Evolutionary conservation across 352 stramenopile species (phyloP), one percentile per base, ranked within the genome.

Genomic region (Aphanomyces stellatus): DNA sequence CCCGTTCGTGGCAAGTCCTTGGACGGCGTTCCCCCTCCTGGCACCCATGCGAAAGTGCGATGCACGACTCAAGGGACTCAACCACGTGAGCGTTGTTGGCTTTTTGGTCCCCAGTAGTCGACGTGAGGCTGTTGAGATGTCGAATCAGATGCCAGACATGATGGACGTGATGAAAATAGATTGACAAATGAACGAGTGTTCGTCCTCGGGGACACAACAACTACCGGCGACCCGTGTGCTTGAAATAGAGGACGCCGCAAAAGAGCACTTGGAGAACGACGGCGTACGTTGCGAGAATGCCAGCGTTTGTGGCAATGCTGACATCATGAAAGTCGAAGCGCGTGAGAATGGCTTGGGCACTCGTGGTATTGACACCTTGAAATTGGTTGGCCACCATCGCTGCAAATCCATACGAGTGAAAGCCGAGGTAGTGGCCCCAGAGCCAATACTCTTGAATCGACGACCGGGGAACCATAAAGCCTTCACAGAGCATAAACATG

Each of bases 401-500:
- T 49, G 75, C 37, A 62, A 88, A 85, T 25, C 67, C 71, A 57
- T 85, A 88, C 34, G 76, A 73, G 70, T 85, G 79, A 69, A 88
- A 85, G 3, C 72, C 72, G 41, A 86, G 30, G 70, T 85, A 82
- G 65, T 87, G 77, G n/a, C 55, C 69, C 80, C 80, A 88, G 22
- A 72, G 76, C 65, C 79, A 76, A 46, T 74, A 77, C 30, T 64
- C 51, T 19, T 73, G 75, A 34, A 88, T 82, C 15, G 73, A 63
- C n/a, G 65, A 43, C 7, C 48, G 62, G n/a, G 72, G 66, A 13
- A 81, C 64, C 64, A 87, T 77, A 64, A 86, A 82, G 33, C 78
- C 77, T 57, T 79, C 73, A 51, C 69, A 74, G 8, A 82, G 71
- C 68, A 79, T 82, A 51, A 79, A 79, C 42, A 85, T 76, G 30